Percentiles rank a stretch among this genome's conserved stretches.
phyloP scores from a whole-genome alignment of 768 basidiomycete genomes.

The Cyathus striatus region DNA sequence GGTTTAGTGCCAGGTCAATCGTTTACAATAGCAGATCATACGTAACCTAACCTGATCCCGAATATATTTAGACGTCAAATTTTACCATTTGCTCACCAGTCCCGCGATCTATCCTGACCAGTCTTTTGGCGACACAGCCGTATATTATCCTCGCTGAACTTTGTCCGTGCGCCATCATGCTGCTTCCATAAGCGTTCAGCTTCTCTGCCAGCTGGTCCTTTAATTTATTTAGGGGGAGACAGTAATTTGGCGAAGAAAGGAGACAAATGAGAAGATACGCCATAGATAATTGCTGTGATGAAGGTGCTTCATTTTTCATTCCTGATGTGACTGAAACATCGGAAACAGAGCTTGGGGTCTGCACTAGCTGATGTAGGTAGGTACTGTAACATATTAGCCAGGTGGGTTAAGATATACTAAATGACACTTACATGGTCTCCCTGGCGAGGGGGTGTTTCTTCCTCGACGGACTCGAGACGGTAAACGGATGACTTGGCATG shows the following conservation, averaged over 20 bases:
- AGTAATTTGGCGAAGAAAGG: conserved; percentile 47
- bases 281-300: conserved; percentile 66
- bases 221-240: conserved; percentile 56
- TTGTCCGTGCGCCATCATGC: conserved; percentile 27
- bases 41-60: no score
- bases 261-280: conserved; percentile 62
- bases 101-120: conserved; percentile 73
- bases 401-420: conserved; percentile 10
- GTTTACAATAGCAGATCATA: no score
- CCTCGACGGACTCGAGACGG: conserved; percentile 12
- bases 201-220: conserved; percentile 52
- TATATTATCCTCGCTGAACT: conserved; percentile 63
- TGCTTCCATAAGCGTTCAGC: conserved; percentile 26
- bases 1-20: no score
- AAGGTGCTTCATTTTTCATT: conserved; percentile 31
- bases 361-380: conserved; percentile 53
- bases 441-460: conserved; percentile 39
- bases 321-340: conserved; percentile 36
- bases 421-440: conserved; percentile 57
- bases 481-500: conserved; percentile 45
- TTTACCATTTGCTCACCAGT: conserved; percentile 71
- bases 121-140: conserved; percentile 74
- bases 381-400: conserved; percentile 27
- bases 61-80: conserved; percentile 52
- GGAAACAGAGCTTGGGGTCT: conserved; percentile 56